Evolutionary conservation across 2,329 filamentous ascomycete species (phyloP).

Genomic region (Apiospora hydei): DNA sequence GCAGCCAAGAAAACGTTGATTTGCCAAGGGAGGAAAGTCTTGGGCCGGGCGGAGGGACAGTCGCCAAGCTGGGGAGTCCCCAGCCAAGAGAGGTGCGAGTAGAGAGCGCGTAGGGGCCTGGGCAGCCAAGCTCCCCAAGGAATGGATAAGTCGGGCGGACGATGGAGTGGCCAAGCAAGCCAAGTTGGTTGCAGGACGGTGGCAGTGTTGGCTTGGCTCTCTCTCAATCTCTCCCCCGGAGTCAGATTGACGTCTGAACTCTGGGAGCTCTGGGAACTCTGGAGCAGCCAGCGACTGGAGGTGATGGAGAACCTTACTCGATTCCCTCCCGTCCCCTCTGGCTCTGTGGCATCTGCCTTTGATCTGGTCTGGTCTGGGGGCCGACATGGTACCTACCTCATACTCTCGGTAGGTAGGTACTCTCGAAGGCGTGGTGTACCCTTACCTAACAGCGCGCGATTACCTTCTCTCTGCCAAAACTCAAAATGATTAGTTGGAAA

Average conservation of each 20-base stretch:
- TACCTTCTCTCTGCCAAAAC: constrained; percentile 10
- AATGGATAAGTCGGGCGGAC: background rate
- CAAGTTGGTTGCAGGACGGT: constrained; percentile 11
- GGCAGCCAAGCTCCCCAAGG: constrained; percentile 8
- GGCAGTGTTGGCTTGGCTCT: constrained; percentile 20
- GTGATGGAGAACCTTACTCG: background rate
- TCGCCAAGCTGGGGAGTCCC: constrained; percentile 15
- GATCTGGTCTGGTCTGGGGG: no score
- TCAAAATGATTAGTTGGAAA: constrained; percentile 3
- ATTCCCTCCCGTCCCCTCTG: background rate
- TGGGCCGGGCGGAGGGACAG: constrained; percentile 15
- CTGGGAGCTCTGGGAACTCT: constrained; percentile 5
- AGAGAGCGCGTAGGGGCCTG: background rate
- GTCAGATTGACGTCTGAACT: constrained; percentile 19
- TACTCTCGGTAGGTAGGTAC: no score
- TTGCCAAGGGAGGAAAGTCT: constrained; percentile 22
- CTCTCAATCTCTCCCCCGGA: background rate
- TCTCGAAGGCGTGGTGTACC: background rate
- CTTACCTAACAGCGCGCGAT: background rate
- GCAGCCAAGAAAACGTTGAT: constrained; percentile 16
- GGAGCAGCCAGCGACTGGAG: background rate
- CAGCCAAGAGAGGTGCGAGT: constrained; percentile 10
- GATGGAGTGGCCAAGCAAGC: constrained; percentile 17
- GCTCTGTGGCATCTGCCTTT: no score
- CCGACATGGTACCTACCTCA: background rate